phyloP scores from a whole-genome alignment of 1,139 yeast species.

The Saccharomyces hybrid region DNA sequence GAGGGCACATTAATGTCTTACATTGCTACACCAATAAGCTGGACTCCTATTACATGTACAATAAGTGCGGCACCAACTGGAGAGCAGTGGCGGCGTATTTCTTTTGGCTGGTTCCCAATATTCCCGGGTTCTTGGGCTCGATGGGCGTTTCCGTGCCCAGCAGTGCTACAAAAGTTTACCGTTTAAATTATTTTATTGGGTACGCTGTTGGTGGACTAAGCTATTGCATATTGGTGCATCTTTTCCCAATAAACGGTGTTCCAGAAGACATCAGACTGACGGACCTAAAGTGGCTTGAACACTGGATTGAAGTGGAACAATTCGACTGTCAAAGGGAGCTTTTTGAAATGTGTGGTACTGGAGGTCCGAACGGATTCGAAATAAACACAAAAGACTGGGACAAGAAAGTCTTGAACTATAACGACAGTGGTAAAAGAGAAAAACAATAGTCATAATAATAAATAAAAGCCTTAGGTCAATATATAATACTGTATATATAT shows the following conservation, averaged over 20 bases:
- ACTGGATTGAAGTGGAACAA: constrained; percentile 47
- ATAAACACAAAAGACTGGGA: too few species aligned
- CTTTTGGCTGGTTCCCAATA: constrained; percentile 67
- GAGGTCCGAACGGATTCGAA: too few species aligned
- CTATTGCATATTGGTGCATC: constrained; percentile 42
- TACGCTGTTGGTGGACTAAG: constrained; percentile 47
- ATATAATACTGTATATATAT: too few species aligned
- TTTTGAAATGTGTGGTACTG: too few species aligned
- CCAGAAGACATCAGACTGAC: constrained; percentile 42
- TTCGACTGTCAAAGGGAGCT: constrained; percentile 39
- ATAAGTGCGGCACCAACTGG: constrained; percentile 64
- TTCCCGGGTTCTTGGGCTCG: constrained; percentile 80
- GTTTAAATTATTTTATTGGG: constrained; percentile 66
- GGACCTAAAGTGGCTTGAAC: constrained; percentile 56
- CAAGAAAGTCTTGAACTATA: too few species aligned
- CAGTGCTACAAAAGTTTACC: constrained; percentile 69
- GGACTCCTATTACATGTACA: constrained; percentile 48
- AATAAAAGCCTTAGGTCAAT: too few species aligned
- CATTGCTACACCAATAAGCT: constrained; percentile 47
- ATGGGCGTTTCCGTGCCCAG: constrained; percentile 54
- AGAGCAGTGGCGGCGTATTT: constrained; percentile 64
- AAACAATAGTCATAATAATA: too few species aligned
- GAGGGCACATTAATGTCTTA: constrained; percentile 55
- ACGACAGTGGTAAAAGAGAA: too few species aligned
- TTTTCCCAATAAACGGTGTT: constrained; percentile 52